Base-by-base conservation (phyloP, 345 rosid genomes). In the Melastoma malabathricum region DNA sequence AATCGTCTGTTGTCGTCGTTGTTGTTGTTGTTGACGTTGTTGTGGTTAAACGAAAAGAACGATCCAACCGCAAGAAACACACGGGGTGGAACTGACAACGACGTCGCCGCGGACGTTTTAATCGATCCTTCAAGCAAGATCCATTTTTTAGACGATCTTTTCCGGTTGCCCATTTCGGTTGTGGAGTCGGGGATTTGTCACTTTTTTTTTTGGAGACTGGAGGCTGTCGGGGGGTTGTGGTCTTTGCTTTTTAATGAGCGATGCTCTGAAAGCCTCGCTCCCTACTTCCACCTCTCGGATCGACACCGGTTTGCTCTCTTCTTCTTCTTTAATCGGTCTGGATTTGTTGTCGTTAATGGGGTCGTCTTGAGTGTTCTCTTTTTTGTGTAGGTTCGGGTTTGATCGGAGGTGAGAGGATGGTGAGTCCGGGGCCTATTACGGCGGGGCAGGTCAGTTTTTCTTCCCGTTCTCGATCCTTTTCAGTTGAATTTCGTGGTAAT, bases 91-190 rank as follows among this genome's bases (percentile, higher is more conserved):
- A 58, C 64, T 53, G 82, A 84, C 55, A 84, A 66, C 57, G 89
- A 84, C 93, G 48, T 59, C 64, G 58, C 74, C 67, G 63, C 93
- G 29, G 64, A 61, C 72, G 12, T 56, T 43, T 79, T 69, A 12
- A 60, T 75, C 74, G 27, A 61, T 65, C 72, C 88, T 83, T 79
- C 48, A 86, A 83, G 95, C 94, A 76, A 86, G 56, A 72, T 72
- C 69, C 49, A 61, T 50, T 38, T 62, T 46, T 23, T 23, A 45
- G 18, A 3, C 23, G 12, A 14, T 48, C 17, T 29, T 59, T 23
- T 18, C 48, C 18, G 16, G n/a, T 23, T 57, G 67, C 69, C 70
- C 64, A 60, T 63, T 16, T 29, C 25, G 52, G 48, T 50, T 17
- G 59, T 38, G 41, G 41, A 34, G 41, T 34, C 12, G 12, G 12